Evolutionary conservation across 1,284 basidiomycete species (phyloP), one percentile per base, ranked within the genome.

Genomic region (Ustilago loliicola): DNA sequence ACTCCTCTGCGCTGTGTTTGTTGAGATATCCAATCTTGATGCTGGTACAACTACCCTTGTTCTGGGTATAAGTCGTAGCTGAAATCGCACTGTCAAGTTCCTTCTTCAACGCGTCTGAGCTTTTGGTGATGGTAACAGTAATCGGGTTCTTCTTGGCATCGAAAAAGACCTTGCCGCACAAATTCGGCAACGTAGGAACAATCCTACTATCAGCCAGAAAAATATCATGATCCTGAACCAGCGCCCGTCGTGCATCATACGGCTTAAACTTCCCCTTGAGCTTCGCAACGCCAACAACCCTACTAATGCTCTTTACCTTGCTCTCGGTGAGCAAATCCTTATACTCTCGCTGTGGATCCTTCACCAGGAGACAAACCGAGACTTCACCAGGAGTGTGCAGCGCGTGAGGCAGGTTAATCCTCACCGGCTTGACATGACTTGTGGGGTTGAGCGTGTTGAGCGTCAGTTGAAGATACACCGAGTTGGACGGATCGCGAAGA

Each of bases 101-200:
- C 45, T 89, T 90, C 87, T 96, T 96, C 69, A 98, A 89, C 11
- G 27, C 32, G 0, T 61, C 66, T 86, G 95, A 92, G 84, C 95
- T 95, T 54, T 92, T 91, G 45, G 80, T 73, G 57, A 99, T 84
- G 80, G 91, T 92, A 45, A 98, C 95, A 1, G 96, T 94, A 56
- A 98, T 93, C 2, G 96, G 96, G 86, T 96, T 93, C 87, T 98
- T 99, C 88, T 98, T 98, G 0, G 94, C 93, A 25, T 94, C 90
- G 80, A 98, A 95, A 89, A 95, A 98, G 80, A 93, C 93, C 72
- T 91, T 92, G 25, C 96, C 97, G 6, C 98, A 89, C 53, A 98
- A 87, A 70, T 91, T 91, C 2, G 96, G 96, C 71, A 98, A 89
- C 63, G 95, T 88, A n/a, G 93, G 92, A 27, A 97, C 89, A 42